phyloP scores from a whole-genome alignment of 2,329 filamentous ascomycete species.

The Talaromyces albobiverticillius region DNA sequence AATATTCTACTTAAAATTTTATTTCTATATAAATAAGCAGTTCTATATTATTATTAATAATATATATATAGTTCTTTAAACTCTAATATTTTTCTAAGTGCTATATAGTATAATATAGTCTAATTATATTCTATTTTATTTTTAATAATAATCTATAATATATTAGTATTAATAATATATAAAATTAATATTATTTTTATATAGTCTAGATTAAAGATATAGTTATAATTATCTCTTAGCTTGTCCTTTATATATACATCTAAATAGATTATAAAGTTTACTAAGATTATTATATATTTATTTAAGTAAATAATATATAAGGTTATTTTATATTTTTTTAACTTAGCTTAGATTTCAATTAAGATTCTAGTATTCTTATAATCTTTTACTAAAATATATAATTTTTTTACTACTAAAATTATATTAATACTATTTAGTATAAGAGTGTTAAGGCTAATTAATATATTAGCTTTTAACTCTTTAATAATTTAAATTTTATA shows the following conservation, averaged over 20 bases:
- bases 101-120: not conserved
- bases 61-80: not conserved
- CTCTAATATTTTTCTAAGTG: not conserved
- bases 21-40: not conserved
- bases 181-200: not conserved
- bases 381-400: not conserved
- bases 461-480: not conserved
- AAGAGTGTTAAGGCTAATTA: not conserved
- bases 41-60: not conserved
- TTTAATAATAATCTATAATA: not conserved
- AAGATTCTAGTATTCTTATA: not conserved
- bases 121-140: not conserved
- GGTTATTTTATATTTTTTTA: not conserved
- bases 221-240: not conserved
- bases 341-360: not conserved
- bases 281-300: not conserved
- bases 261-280: not conserved
- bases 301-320: not conserved
- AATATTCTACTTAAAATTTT: not conserved
- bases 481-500: not conserved
- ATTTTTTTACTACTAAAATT: not conserved
- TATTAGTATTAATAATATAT: not conserved
- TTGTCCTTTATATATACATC: not conserved
- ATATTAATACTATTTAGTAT: not conserved
- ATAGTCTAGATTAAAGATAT: not conserved